Percentiles rank a stretch among this genome's conserved stretches.
These are phyloP conservation scores for Trichoderma reesei DNA, from an alignment of 495 filamentous ascomycete species.

Conservation along the genomic window DNA sequence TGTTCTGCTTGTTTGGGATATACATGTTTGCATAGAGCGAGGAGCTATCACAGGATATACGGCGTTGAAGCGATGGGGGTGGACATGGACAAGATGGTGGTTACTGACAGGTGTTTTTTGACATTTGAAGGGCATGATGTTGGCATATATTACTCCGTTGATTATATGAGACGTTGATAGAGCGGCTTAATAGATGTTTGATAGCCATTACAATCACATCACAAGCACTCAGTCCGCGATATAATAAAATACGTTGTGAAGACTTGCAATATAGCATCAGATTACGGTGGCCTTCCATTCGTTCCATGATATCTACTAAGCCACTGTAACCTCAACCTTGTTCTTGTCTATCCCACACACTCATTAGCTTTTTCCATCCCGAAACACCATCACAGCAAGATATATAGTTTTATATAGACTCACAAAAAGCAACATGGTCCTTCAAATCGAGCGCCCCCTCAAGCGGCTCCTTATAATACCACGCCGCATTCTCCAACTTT, in stretches of 20 bases:
- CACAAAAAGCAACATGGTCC: conserved; percentile 59
- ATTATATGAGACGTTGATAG: too few species aligned
- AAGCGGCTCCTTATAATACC: conserved; percentile 55
- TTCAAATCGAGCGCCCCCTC: conserved; percentile 49
- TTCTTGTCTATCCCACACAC: conserved; percentile 27
- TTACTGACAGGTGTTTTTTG: too few species aligned
- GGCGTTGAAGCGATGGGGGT: background rate
- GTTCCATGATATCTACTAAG: background rate
- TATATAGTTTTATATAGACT: conserved; percentile 22
- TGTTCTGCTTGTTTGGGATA: background rate
- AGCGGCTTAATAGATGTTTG: too few species aligned
- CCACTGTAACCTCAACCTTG: conserved; percentile 29
- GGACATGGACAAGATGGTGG: background rate
- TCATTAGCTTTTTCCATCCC: background rate
- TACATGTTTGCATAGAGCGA: background rate
- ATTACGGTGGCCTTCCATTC: background rate
- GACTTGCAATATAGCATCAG: too few species aligned
- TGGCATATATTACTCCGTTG: background rate
- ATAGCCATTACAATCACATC: too few species aligned
- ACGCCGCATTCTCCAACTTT: conserved; percentile 51
- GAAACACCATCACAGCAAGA: background rate
- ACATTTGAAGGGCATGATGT: background rate
- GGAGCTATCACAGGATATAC: background rate
- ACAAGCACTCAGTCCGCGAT: too few species aligned
- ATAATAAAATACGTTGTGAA: too few species aligned